Conservation (phyloP, 169 alveolate genomes). For the Plasmodium yoelii region DNA sequence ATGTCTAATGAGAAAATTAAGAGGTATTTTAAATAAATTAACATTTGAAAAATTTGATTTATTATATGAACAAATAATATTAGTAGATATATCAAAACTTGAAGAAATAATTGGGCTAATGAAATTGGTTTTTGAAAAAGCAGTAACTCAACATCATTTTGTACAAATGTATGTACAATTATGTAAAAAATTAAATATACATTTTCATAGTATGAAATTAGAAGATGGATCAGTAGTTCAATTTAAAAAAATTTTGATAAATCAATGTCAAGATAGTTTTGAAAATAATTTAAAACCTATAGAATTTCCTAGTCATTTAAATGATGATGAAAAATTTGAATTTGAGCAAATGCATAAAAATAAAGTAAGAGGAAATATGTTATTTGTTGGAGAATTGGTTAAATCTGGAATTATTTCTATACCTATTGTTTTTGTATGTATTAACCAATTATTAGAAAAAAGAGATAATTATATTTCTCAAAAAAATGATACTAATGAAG, state of each 20-base stretch:
- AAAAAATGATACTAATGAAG: conserved; percentile 83
- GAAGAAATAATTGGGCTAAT: conserved; percentile 82
- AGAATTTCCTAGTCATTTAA: conserved; percentile 85
- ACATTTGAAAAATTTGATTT: conserved; percentile 86
- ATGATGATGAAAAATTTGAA: conserved; percentile 89
- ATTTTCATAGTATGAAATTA: conserved; percentile 78
- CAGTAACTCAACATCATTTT: conserved; percentile 90
- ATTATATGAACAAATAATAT: conserved; percentile 80
- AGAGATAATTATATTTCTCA: conserved; percentile 81
- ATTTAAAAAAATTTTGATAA: conserved; percentile 84
- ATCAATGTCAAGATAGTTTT: conserved; percentile 88
- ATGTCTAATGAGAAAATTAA: conserved; percentile 80
- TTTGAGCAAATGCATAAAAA: conserved; percentile 89
- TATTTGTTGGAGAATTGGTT: conserved; percentile 89
- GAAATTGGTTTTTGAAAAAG: conserved; percentile 86
- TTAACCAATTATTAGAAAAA: conserved; percentile 86
- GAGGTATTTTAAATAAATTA: conserved; percentile 84
- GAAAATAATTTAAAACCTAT: conserved; percentile 88
- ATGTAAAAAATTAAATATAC: conserved; percentile 86
- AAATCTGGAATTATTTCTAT: conserved; percentile 88
- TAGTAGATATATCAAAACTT: conserved; percentile 80
- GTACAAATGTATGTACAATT: conserved; percentile 90
- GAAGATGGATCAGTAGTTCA: conserved; percentile 47
- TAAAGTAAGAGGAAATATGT: conserved; percentile 91
- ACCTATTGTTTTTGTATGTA: conserved; percentile 86